Percentiles rank a stretch among this genome's conserved stretches.
These are phyloP conservation scores for Odontarrhena argentea DNA, from an alignment of 345 rosid species.

Conservation along the genomic window DNA sequence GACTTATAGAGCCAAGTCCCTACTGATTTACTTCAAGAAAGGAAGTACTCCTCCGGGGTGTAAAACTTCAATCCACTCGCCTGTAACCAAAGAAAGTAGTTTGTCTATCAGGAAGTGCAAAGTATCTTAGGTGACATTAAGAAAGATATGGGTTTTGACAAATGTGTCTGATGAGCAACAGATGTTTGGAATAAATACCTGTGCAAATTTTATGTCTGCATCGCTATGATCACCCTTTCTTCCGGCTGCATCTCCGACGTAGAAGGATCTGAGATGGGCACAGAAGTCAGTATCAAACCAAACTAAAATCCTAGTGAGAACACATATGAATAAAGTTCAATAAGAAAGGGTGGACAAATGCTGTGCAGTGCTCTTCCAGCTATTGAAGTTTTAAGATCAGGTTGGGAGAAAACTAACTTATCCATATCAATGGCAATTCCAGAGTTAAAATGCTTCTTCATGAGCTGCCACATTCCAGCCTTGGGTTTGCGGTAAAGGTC, in stretches of 20 bases:
- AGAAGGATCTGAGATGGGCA: slow-evolving; percentile 65
- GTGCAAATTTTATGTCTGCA: slow-evolving; percentile 83
- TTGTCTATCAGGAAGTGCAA: slow-evolving; percentile 19
- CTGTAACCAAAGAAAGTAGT: slow-evolving; percentile 47
- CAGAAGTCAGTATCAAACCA: slow-evolving; percentile 12
- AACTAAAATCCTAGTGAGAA: slow-evolving; percentile 1
- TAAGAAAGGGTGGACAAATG: background rate
- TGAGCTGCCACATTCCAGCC: slow-evolving; percentile 87
- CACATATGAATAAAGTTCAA: background rate
- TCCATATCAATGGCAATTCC: slow-evolving; percentile 79
- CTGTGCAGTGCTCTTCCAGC: slow-evolving; percentile 6
- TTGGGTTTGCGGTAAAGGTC: slow-evolving; percentile 87
- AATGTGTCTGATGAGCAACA: background rate
- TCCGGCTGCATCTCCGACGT: slow-evolving; percentile 98
- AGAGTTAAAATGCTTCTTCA: slow-evolving; percentile 86
- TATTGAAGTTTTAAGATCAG: slow-evolving; percentile 23
- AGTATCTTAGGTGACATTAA: background rate
- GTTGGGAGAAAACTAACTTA: slow-evolving; percentile 51
- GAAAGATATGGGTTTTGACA: background rate
- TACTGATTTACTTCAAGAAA: slow-evolving; percentile 24
- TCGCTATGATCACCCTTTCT: slow-evolving; percentile 80
- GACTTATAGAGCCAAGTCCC: slow-evolving; percentile 11
- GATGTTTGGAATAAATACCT: slow-evolving; percentile 49
- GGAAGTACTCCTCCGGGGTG: slow-evolving; percentile 77
- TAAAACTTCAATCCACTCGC: slow-evolving; percentile 70